phyloP scores from a whole-genome alignment of 1,284 basidiomycete genomes.

The Coniferiporia sulphurascens region DNA sequence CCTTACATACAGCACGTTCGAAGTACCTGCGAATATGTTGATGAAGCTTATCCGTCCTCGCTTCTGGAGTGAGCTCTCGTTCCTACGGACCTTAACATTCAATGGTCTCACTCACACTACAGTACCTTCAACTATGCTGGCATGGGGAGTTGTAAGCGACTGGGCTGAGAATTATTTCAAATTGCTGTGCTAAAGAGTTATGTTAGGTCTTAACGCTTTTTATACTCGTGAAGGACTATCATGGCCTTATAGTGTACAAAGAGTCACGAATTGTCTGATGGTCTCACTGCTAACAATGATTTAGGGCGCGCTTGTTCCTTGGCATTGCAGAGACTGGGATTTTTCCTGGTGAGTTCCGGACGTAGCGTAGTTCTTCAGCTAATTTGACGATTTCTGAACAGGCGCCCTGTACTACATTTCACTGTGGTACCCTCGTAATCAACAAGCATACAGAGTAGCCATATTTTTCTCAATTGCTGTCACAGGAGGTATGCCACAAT shows the following conservation, averaged over 20 bases:
- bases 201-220: constrained; percentile 29
- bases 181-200: neutral
- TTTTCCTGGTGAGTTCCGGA: constrained; percentile 37
- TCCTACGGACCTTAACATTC: constrained; percentile 21
- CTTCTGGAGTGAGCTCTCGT: constrained; percentile 3
- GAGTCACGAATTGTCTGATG: neutral
- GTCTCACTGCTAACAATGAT: constrained; percentile 11
- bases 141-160: constrained; percentile 31
- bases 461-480: constrained; percentile 58
- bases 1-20: constrained; percentile 10
- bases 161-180: constrained; percentile 18
- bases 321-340: constrained; percentile 51
- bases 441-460: constrained; percentile 47
- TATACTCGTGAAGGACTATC: constrained; percentile 33
- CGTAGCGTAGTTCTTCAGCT: neutral
- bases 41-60: neutral
- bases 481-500: constrained; percentile 34
- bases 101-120: constrained; percentile 25
- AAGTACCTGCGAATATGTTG: neutral
- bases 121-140: constrained; percentile 28
- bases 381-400: neutral
- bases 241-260: constrained; percentile 27
- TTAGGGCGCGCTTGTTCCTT: constrained; percentile 43
- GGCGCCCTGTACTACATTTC: constrained; percentile 50
- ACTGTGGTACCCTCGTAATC: constrained; percentile 47